phyloP scores from a whole-genome alignment of 2,329 filamentous ascomycete species.

The Hymenotorrendiella dingleyae region DNA sequence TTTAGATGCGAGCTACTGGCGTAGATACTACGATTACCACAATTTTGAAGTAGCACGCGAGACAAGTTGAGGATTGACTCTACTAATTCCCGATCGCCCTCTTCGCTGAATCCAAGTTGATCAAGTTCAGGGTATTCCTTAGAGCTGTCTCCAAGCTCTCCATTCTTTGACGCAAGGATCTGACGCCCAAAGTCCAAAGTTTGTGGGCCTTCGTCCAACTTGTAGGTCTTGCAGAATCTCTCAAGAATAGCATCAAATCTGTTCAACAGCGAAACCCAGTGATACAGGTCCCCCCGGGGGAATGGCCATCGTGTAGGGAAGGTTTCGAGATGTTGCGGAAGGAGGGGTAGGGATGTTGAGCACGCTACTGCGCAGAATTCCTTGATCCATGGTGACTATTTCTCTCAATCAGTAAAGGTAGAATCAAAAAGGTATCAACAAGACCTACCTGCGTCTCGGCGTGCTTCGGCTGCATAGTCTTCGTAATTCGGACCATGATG shows the following conservation, averaged over 20 bases:
- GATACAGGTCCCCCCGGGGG: conserved; percentile 89
- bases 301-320: conserved; percentile 94
- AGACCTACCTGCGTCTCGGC: conserved; percentile 57
- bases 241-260: conserved; percentile 88
- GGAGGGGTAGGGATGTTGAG: conserved; percentile 63
- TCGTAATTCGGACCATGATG: conserved; percentile 65
- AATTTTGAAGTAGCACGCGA: conserved; percentile 82
- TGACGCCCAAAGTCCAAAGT: conserved; percentile 65
- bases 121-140: conserved; percentile 44
- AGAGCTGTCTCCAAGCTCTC: conserved; percentile 41
- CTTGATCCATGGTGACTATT: conserved; percentile 79
- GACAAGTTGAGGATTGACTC: conserved; percentile 81
- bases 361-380: conserved; percentile 70
- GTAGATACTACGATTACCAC: conserved; percentile 93
- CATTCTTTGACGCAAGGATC: conserved; percentile 45
- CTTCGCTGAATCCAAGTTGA: conserved; percentile 57
- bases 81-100: conserved; percentile 76
- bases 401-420: conserved; percentile 16
- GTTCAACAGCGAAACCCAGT: conserved; percentile 94
- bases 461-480: conserved; percentile 61
- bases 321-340: conserved; percentile 68
- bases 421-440: background rate
- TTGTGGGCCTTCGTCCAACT: conserved; percentile 75
- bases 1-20: conserved; percentile 87
- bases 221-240: conserved; percentile 73